Conservation (phyloP, 441 rosid species). For the Sinapis alba region DNA sequence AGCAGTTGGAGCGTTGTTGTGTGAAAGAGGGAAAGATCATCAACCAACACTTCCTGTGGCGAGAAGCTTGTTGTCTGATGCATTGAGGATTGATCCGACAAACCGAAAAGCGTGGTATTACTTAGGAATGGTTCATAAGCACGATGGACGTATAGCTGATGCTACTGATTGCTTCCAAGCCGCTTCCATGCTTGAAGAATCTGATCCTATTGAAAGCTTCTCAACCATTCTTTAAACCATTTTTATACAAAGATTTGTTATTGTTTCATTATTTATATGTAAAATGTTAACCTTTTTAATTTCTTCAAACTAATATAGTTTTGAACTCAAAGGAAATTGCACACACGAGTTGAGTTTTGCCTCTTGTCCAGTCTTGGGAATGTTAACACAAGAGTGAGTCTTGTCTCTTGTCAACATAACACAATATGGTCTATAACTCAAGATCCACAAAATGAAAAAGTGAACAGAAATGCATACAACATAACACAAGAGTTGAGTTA, state of each 20-base stretch:
- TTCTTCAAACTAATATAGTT: background rate
- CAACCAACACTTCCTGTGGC: constrained; percentile 65
- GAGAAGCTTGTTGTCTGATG: constrained; percentile 81
- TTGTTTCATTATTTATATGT: constrained; percentile 4
- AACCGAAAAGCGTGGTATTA: constrained; percentile 83
- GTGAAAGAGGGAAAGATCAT: constrained; percentile 53
- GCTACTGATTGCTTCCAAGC: constrained; percentile 96
- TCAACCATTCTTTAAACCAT: constrained; percentile 51
- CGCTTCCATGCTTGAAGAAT: constrained; percentile 93
- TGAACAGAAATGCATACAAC: constrained; percentile 9
- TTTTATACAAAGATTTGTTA: background rate
- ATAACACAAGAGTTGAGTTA: background rate
- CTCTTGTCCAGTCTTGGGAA: no score
- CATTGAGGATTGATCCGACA: constrained; percentile 87
- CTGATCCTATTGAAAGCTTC: constrained; percentile 86
- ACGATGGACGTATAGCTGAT: constrained; percentile 83
- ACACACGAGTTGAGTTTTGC: no score
- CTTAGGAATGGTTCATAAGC: constrained; percentile 76
- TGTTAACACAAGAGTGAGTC: background rate
- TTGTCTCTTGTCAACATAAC: background rate
- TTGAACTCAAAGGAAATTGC: background rate
- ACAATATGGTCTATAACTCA: background rate
- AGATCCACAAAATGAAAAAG: background rate
- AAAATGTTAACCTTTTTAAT: background rate
- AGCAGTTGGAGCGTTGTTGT: constrained; percentile 56